Evolutionary conservation across 2,329 filamentous ascomycete species (phyloP), one percentile per base, ranked within the genome.

Genomic region (Alternaria alternata): DNA sequence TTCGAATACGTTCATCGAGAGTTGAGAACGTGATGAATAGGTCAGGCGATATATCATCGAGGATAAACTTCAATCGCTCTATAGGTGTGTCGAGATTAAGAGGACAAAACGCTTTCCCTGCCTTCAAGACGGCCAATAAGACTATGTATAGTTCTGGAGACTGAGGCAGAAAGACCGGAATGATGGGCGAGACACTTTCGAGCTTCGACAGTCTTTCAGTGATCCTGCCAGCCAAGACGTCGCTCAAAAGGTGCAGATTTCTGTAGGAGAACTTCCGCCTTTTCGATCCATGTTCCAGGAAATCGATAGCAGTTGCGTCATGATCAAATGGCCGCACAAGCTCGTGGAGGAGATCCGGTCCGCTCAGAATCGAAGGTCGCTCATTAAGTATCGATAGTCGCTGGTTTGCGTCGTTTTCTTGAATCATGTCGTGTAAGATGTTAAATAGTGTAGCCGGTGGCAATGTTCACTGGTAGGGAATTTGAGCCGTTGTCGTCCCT

Each of bases 31-130:
- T 91, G 43, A 97, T 79, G 28, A 96, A 80, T 0, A 96, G 74
- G 7, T 79, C 81, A 7, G 93, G 92, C 11, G 83, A 82, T 39
- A 96, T 86, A 81, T 97, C 93, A n/a, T 86, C 76, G 16, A 94
- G 78, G 51, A 97, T 94, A 74, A 96, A 97, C 51, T 84, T 86
- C 43, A 96, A 84, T 49, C 94, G 85, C 54, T 96, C 92, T 4
- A 83, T 77, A 0, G 94, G 94, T 0, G 89, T 87, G 77, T 96
- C 93, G 49, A 91, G 83, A 62, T 90, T 90, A 57, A 97, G 81
- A 0, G 94, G 93, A 66, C 93, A 97, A 70, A 97, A 97, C 0
- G 92, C 92, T 36, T 87, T 91, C 7, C 94, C 94, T 12, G 89
- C 88, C 76, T 94, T 93, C 47, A 97, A 82, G 54, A 94, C 87